Evolutionary conservation across 2,329 filamentous ascomycete species (phyloP).

Genomic region (Aspergillus fumigatus): DNA sequence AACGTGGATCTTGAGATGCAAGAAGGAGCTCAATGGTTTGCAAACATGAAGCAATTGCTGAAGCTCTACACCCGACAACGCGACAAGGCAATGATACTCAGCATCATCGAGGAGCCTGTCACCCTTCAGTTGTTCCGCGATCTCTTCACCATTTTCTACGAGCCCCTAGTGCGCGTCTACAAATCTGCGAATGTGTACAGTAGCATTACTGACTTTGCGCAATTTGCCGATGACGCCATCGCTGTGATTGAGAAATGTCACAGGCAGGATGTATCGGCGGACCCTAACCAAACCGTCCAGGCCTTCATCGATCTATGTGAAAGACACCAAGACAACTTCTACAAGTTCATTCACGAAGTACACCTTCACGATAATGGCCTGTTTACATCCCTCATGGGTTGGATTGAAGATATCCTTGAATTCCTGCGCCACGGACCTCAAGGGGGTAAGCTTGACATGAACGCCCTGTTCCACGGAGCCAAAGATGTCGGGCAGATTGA

Average conservation of each 20-base stretch:
- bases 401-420: constrained; percentile 92
- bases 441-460: constrained; percentile 87
- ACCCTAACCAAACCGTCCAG: constrained; percentile 97
- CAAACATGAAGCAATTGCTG: constrained; percentile 87
- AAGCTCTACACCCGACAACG: constrained; percentile 87
- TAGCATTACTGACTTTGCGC: constrained; percentile 92
- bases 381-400: constrained; percentile 93
- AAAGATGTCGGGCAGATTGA: constrained; percentile 65
- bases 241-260: constrained; percentile 67
- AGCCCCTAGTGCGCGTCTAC: constrained; percentile 93
- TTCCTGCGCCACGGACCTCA: constrained; percentile 82
- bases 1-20: constrained; percentile 82
- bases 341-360: constrained; percentile 98
- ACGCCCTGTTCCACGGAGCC: constrained; percentile 81
- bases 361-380: constrained; percentile 95
- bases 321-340: constrained; percentile 93
- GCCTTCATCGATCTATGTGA: constrained; percentile 96
- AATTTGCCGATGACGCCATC: constrained; percentile 91
- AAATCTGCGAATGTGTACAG: constrained; percentile 98
- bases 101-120: constrained; percentile 93
- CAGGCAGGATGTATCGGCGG: constrained; percentile 77
- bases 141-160: constrained; percentile 97
- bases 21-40: constrained; percentile 86
- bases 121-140: constrained; percentile 94
- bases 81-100: constrained; percentile 96